These are phyloP conservation scores for Suillus variegatus DNA, from an alignment of 768 basidiomycete genomes.

Conservation along the genomic window DNA sequence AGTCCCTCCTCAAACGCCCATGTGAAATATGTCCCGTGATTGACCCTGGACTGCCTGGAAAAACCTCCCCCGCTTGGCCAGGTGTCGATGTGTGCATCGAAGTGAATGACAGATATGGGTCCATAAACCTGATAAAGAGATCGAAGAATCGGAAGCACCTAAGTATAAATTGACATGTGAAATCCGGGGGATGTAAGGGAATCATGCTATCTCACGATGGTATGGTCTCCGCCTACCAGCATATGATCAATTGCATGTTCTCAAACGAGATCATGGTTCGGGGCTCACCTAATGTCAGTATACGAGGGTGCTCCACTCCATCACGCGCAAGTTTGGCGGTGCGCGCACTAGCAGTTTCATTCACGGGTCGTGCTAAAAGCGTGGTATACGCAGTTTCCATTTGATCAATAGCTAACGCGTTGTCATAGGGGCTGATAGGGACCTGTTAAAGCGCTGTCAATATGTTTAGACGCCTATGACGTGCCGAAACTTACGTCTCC, in stretches of 20 bases:
- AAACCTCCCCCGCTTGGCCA: slow-evolving; percentile 24
- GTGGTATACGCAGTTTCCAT: slow-evolving; percentile 80
- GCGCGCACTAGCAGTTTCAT: slow-evolving; percentile 10
- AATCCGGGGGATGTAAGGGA: not conserved
- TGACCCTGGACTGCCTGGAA: slow-evolving; percentile 60
- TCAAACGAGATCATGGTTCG: not conserved
- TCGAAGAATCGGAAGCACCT: slow-evolving; percentile 66
- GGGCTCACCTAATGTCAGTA: slow-evolving; percentile 48
- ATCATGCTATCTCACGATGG: slow-evolving; percentile 48
- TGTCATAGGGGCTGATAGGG: slow-evolving; percentile 76
- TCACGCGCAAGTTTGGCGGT: slow-evolving; percentile 43
- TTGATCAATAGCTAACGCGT: slow-evolving; percentile 74
- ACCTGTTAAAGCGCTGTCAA: slow-evolving; percentile 39
- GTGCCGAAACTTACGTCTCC: slow-evolving; percentile 56
- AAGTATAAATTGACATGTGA: not conserved
- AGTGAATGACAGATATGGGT: slow-evolving; percentile 74
- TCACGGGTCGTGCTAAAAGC: slow-evolving; percentile 54
- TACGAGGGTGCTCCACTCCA: slow-evolving; percentile 61
- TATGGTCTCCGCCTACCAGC: slow-evolving; percentile 74
- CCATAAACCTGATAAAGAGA: slow-evolving; percentile 73
- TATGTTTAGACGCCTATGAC: not conserved
- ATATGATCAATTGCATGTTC: not conserved
- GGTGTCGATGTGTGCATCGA: slow-evolving; percentile 70
- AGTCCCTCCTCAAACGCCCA: slow-evolving; percentile 72
- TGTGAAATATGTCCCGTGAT: slow-evolving; percentile 82